Evolutionary conservation across 2,329 filamentous ascomycete genomes (phyloP), one percentile per base, ranked within the genome.

Genomic region (Tolypocladium tundrense): DNA sequence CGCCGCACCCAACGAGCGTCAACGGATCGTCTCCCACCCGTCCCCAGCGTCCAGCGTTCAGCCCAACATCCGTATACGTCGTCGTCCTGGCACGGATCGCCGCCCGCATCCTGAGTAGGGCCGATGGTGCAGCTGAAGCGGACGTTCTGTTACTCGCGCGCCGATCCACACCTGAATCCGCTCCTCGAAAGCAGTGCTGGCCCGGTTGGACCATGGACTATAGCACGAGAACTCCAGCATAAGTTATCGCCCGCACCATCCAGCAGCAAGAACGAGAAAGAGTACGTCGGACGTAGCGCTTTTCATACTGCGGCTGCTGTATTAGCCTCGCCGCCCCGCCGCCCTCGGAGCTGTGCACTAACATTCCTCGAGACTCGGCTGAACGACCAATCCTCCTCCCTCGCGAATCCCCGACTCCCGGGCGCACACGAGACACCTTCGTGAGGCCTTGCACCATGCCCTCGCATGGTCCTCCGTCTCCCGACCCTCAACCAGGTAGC

Each of bases 381-480:
- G 53, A 13, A 33, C 37, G 14, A 19, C 40, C 24, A 19, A n/a
- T n/a, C 37, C 53, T 37, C 52, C 16, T 16, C 39, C 14, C 24
- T 10, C 53, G 53, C 56, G 43, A 50, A 13, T 16, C 24, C 6
- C n/a, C 42, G 31, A 43, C 21, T n/a, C 31, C 54, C 19, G 35
- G 16, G 31, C 35, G 54, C 19, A 13, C 16, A 27, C 42, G 43
- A 50, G 35, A 45, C 43, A 21, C 40, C 24, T 39, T 27, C 54
- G 31, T 50, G 10, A 42, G 53, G 54, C 43, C 41, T 48, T 52
- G 67, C 63, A 69, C 60, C 58, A 73, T 73, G 71, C 68, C 69
- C 64, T 65, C 69, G 65, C 64, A 80, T 79, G 79, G 75, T 75
- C 77, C 81, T 67, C 75, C 77, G 59, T 79, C 79, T 59, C 77